Base-by-base conservation (phyloP, 768 basidiomycete genomes). In the Amanita pallidorosea region DNA sequence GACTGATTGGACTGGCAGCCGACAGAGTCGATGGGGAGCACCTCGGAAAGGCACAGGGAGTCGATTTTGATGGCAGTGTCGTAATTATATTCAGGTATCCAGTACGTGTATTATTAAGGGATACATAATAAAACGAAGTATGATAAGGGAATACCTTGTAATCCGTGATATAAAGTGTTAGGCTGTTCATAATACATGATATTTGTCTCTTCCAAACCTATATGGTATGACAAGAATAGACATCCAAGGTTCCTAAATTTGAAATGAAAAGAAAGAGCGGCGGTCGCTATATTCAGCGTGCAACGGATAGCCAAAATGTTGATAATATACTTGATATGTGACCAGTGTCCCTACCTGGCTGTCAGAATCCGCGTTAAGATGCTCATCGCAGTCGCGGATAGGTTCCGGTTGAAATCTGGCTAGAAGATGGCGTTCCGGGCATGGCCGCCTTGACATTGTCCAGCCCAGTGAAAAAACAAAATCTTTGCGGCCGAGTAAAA, bases 391-490 rank as follows among this genome's bases (percentile, higher is more conserved):
- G 60, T 47, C 55, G 64, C 41, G 55, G 71, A 51, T 63, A 66
- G 25, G 61, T 54, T 33, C 67, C 62, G 20, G 71, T 62, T 18
- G 80, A 55, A 49, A 74, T 67, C 57, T 74, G 79, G 29, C 80
- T 79, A 2, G 70, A 72, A 13, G 79, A 80, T 22, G 67, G 68
- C n/a, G 71, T 65, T 18, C 70, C 65, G 15, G 68, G 62, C 9
- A 53, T 15, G 34, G 52, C 23, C 42, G 57, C 49, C 13, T 55
- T 33, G 5, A 51, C 44, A 6, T 57, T 60, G 31, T 71, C 76
- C 3, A 71, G 57, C 1, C 87, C 87, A 2, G 87, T 88, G 65
- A 77, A 89, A 66, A 88, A 89, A 68, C 87, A 89, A 64, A 84
- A 88, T 57, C 87, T 89, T 31, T 29, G 11, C 4, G 1, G 36